Conservation (phyloP, 139 green algal species). For the Microglena sp. region DNA sequence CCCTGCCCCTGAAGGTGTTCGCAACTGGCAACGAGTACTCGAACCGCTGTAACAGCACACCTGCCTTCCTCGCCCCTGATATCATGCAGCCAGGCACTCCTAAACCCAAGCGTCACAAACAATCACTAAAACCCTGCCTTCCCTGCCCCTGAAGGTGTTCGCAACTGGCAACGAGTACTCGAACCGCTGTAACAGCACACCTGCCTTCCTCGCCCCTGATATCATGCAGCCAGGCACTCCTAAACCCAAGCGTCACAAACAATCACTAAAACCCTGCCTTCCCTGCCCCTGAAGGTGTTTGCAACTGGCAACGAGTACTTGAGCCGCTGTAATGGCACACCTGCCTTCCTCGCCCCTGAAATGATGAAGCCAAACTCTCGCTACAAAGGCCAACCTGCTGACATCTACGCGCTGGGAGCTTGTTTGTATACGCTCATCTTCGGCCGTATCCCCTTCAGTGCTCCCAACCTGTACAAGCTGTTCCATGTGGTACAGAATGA, state of each 20-base stretch:
- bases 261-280: too few relatives aligned
- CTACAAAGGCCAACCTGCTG: conserved; percentile 55
- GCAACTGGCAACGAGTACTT: conserved; percentile 56
- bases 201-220: conserved; percentile 59
- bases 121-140: too few relatives aligned
- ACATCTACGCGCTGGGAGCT: conserved; percentile 73
- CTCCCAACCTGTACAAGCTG: conserved; percentile 62
- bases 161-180: conserved; percentile 51
- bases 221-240: conserved; percentile 49
- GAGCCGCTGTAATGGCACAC: conserved; percentile 52
- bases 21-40: conserved; percentile 55
- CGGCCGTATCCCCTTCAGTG: conserved; percentile 68
- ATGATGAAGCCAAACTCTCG: conserved; percentile 29
- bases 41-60: conserved; percentile 52
- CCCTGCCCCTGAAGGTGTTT: too few relatives aligned
- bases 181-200: conserved; percentile 48
- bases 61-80: too few relatives aligned
- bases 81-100: too few relatives aligned
- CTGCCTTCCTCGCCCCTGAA: conserved; percentile 60
- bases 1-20: too few relatives aligned
- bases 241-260: too few relatives aligned
- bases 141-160: conserved; percentile 36
- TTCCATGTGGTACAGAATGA: conserved; percentile 69
- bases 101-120: too few relatives aligned
- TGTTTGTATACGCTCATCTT: conserved; percentile 75